Conservation (phyloP, 345 rosid species). For the Linum tenue region DNA sequence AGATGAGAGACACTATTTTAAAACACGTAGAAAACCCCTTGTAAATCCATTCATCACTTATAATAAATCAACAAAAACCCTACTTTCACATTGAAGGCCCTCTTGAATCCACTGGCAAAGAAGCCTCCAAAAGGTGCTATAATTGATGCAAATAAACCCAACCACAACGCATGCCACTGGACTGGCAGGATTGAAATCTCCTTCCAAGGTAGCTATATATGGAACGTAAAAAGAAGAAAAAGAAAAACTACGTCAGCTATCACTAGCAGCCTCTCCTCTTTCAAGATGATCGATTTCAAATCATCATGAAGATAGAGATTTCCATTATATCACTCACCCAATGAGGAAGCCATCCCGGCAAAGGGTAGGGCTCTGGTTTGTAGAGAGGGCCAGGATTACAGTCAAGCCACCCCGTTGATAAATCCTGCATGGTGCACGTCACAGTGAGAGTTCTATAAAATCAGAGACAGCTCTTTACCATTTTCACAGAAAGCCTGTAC, state of each 20-base stretch:
- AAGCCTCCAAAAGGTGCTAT: conserved; percentile 99
- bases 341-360: conserved; percentile 52
- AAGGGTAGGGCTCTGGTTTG: conserved; percentile 54
- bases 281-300: neutral
- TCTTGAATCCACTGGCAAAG: conserved; percentile 92
- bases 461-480: conserved; percentile 6
- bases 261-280: neutral
- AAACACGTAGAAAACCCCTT: no score
- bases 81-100: conserved; percentile 96
- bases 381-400: conserved; percentile 93
- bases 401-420: conserved; percentile 84
- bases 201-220: conserved; percentile 77
- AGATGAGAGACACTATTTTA: no score
- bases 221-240: neutral
- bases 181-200: conserved; percentile 76
- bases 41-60: neutral
- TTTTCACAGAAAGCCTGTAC: neutral
- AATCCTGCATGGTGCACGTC: conserved; percentile 45
- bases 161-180: conserved; percentile 88
- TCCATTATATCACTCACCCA: conserved; percentile 47
- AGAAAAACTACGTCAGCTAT: neutral
- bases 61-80: neutral
- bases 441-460: neutral
- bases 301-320: conserved; percentile 5
- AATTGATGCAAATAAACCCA: conserved; percentile 92